These are phyloP conservation scores for Neonectria faginata DNA, from an alignment of 2,329 filamentous ascomycete species.

Conservation along the genomic window DNA sequence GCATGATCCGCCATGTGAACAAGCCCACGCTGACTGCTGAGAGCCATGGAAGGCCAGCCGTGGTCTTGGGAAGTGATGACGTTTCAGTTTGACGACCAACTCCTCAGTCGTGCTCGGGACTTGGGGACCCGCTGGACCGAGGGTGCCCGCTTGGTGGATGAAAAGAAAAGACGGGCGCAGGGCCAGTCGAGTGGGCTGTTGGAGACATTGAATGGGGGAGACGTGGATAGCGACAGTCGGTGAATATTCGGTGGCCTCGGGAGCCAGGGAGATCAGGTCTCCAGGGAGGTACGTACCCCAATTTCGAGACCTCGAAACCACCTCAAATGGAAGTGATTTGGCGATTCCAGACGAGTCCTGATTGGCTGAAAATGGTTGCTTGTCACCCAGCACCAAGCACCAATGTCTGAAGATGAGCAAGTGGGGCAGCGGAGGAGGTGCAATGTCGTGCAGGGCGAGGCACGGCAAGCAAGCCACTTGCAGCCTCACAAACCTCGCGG, in stretches of 20 bases:
- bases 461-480: constrained; percentile 40
- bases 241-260: constrained; percentile 43
- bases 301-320: constrained; percentile 9
- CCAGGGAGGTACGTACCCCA: not conserved
- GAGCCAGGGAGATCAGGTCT: constrained; percentile 19
- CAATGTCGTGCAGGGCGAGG: constrained; percentile 44
- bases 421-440: constrained; percentile 39
- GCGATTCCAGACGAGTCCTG: constrained; percentile 14
- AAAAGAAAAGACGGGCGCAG: constrained; percentile 16
- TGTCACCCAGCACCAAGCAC: constrained; percentile 26
- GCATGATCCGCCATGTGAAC: not conserved
- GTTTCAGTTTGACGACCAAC: constrained; percentile 16
- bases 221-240: constrained; percentile 30
- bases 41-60: not conserved
- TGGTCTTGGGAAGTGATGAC: constrained; percentile 12
- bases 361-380: constrained; percentile 37
- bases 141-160: constrained; percentile 1
- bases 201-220: constrained; percentile 29
- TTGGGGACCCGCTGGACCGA: not conserved
- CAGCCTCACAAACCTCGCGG: constrained; percentile 8
- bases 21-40: not conserved
- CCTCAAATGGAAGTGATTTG: constrained; percentile 8
- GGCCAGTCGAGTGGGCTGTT: constrained; percentile 30
- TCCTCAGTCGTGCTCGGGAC: constrained; percentile 3
- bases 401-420: constrained; percentile 35